phyloP scores from a whole-genome alignment of 495 filamentous ascomycete genomes.

The Melanomma pulvis-pyrius region DNA sequence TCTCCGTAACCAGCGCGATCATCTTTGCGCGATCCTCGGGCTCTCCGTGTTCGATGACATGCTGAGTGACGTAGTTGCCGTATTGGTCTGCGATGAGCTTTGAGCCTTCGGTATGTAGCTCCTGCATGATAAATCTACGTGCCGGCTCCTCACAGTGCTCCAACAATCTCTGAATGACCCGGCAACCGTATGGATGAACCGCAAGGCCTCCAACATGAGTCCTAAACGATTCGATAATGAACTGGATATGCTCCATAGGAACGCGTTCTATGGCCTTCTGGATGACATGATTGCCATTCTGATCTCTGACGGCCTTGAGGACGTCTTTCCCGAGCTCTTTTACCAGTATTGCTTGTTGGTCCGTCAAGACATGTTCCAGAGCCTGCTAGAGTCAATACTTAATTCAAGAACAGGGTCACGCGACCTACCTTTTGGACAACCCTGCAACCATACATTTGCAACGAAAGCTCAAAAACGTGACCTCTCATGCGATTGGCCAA shows the following conservation, averaged over 20 bases:
- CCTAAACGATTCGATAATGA: conserved; percentile 84
- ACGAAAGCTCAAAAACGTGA: conserved; percentile 75
- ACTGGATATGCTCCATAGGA: conserved; percentile 76
- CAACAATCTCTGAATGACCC: conserved; percentile 90
- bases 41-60: conserved; percentile 83
- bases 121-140: conserved; percentile 69
- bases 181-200: conserved; percentile 83
- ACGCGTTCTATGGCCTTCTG: conserved; percentile 93
- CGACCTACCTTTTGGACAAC: conserved; percentile 84
- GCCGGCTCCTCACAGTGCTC: conserved; percentile 79
- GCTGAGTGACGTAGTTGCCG: conserved; percentile 96
- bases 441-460: conserved; percentile 92
- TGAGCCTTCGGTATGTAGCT: conserved; percentile 73
- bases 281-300: conserved; percentile 96
- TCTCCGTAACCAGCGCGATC: conserved; percentile 69
- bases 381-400: conserved; percentile 58
- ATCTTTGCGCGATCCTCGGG: conserved; percentile 74
- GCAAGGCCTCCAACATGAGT: conserved; percentile 79
- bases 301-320: conserved; percentile 78
- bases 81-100: conserved; percentile 85
- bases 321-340: conserved; percentile 82
- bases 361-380: conserved; percentile 84
- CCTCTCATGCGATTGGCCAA: conserved; percentile 85
- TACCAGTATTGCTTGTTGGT: conserved; percentile 84
- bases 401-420: not conserved